Base-by-base conservation (phyloP, 208 protist species). In the Crithidia expoeki region DNA sequence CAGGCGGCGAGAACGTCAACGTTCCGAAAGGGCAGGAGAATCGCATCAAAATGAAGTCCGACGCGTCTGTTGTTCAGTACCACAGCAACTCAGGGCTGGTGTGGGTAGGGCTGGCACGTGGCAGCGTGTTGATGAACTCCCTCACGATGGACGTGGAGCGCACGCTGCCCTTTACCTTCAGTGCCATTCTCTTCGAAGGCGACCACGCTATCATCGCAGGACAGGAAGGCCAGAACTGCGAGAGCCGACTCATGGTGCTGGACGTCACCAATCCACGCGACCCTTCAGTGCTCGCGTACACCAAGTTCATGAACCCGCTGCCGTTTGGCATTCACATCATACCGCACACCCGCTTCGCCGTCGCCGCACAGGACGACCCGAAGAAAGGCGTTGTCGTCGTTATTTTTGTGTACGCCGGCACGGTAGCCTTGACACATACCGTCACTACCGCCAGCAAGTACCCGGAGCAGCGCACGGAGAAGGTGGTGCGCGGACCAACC, bases 341-440 rank as follows among this genome's bases (percentile, higher is more conserved):
- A 62, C 76, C 80, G 10, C 40, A 65, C 46, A 71, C 81, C 3
- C 83, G 86, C 44, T 85, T 94, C 56, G 88, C 77, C 38, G 81
- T 94, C 52, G 76, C 79, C 32, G 84, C 84, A 33, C 79, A 90
- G 38, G 80, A 85, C 27, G 78, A 76, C 36, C 71, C 71, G 28
- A 79, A 73, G 40, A 77, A 82, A 61, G 68, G 88, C 16, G 61
- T 66, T 42, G 79, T 73, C 25, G 68, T 94, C n/a, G 74, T 81
- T 14, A 81, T 95, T 21, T 92, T 94, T 56, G 90, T 81, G n/a
- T 91, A 90, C 74, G 79, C 89, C 21, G 83, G 85, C 34, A 83
- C 79, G 19, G 68, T 74, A 11, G 55, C 74, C 4, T 71, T 89
- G 30, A 47, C 55, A 76, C 46, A 30, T 56, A 42, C 47, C 27